Base-by-base conservation (phyloP, 495 filamentous ascomycete genomes). In the Beverwykella pulmonaria region DNA sequence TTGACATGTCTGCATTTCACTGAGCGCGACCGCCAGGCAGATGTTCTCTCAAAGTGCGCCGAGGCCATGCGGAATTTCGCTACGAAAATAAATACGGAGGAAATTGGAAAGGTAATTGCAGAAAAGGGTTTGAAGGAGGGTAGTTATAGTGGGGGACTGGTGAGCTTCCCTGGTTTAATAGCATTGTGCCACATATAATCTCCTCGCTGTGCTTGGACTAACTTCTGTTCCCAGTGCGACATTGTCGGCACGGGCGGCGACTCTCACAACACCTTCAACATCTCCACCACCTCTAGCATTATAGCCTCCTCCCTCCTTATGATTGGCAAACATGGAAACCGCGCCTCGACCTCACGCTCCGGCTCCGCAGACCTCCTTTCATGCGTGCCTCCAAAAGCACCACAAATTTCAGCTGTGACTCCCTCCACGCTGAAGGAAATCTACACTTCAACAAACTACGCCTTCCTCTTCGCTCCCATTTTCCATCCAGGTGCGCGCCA, bases 231-330 rank as follows among this genome's bases (percentile, higher is more conserved):
- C 53, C 65, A 93, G 88, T 93, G 92, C 77, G 95, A 99, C 76
- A 97, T 99, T 71, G 95, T 98, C 49, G 95, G 95, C 71, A 99
- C 95, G 15, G 95, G 95, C 54, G 95, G 95, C 73, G 94, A 98
- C 79, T 88, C 89, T 32, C 92, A 97, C 81, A 90, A 92, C 75
- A 99, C 95, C 20, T 98, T 96, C 86, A 99, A 99, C 76, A 91
- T 99, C 75, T 92, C 88, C 68, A 98, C 94, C 2, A 96, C 93
- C 7, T 85, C 95, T 3, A 96, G 92, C 5, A 96, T 99, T 72
- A 82, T 99, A 48, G 92, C 90, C 61, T 93, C 92, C 5, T 86
- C 90, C 17, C 78, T 92, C 14, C 83, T 97, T 19, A 79, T 94
- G 48, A 82, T 96, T 56, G 90, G 89, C 59, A 98, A 99, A 77